Percentiles rank a stretch among this genome's conserved stretches.
phyloP scores from a whole-genome alignment of 139 green algal genomes.

The Micractinium conductrix region DNA sequence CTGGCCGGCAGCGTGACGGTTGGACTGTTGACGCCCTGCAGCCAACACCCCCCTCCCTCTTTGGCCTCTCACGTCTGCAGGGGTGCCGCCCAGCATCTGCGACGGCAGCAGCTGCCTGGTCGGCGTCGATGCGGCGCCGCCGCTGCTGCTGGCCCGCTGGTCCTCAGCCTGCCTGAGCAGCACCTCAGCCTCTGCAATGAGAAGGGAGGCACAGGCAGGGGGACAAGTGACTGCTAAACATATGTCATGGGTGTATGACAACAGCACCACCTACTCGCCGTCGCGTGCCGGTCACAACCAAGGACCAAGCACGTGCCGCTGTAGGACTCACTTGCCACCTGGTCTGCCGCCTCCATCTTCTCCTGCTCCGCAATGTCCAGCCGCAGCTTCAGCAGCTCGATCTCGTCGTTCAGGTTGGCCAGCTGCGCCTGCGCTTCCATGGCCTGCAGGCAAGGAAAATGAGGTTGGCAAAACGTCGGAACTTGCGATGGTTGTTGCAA shows the following conservation, averaged over 20 bases:
- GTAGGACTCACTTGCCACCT: slow-evolving; percentile 37
- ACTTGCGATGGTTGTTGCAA: background rate
- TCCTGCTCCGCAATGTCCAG: slow-evolving; percentile 77
- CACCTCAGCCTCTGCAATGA: background rate
- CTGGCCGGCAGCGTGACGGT: background rate
- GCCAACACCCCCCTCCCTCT: too few relatives aligned
- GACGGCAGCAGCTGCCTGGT: background rate
- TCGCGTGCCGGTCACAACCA: too few relatives aligned
- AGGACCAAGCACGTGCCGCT: background rate
- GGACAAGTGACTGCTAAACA: too few relatives aligned
- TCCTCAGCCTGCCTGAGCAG: background rate
- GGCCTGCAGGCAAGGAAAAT: slow-evolving; percentile 39
- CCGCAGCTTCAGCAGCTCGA: slow-evolving; percentile 74
- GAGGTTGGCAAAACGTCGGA: background rate
- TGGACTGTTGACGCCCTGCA: background rate
- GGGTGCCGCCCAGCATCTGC: background rate
- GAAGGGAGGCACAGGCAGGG: background rate
- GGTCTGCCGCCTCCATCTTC: slow-evolving; percentile 57
- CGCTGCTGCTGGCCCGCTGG: background rate
- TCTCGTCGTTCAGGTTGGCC: slow-evolving; percentile 64
- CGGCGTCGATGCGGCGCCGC: background rate
- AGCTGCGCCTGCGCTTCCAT: slow-evolving; percentile 62
- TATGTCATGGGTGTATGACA: too few relatives aligned
- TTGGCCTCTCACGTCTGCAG: slow-evolving; percentile 8
- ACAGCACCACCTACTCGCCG: background rate